These are phyloP conservation scores for Gossypium turneri DNA, from an alignment of 345 rosid genomes.

Conservation along the genomic window DNA sequence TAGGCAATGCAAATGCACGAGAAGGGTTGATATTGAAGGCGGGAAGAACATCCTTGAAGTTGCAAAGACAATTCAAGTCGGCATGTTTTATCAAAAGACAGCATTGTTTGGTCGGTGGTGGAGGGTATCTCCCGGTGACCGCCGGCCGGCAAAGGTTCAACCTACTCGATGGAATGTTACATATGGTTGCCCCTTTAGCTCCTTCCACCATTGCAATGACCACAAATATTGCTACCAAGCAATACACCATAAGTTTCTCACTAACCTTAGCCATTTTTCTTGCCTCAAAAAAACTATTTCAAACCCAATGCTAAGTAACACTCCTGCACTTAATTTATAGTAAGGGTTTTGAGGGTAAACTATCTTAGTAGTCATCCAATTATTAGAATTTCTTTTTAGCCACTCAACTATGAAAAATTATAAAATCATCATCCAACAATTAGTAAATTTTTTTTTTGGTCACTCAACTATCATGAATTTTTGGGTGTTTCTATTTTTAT, in stretches of 20 bases:
- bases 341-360: too few species aligned
- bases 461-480: too few species aligned
- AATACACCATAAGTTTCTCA: slow-evolving; percentile 9
- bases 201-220: slow-evolving; percentile 25
- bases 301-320: not conserved
- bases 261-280: not conserved
- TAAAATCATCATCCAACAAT: too few species aligned
- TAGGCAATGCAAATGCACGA: slow-evolving; percentile 40
- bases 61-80: slow-evolving; percentile 46
- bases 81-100: slow-evolving; percentile 37
- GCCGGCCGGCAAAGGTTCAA: slow-evolving; percentile 48
- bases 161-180: slow-evolving; percentile 33
- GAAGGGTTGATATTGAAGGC: slow-evolving; percentile 38
- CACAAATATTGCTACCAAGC: slow-evolving; percentile 3
- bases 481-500: too few species aligned
- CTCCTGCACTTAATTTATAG: too few species aligned
- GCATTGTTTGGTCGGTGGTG: slow-evolving; percentile 39
- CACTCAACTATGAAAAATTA: too few species aligned
- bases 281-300: not conserved
- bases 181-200: slow-evolving; percentile 25
- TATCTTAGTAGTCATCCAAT: too few species aligned
- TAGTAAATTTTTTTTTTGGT: too few species aligned
- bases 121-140: slow-evolving; percentile 39
- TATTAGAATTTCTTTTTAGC: too few species aligned
- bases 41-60: slow-evolving; percentile 40